phyloP scores from a whole-genome alignment of 148 eudicot genomes.

The Rhododendron simsii region DNA sequence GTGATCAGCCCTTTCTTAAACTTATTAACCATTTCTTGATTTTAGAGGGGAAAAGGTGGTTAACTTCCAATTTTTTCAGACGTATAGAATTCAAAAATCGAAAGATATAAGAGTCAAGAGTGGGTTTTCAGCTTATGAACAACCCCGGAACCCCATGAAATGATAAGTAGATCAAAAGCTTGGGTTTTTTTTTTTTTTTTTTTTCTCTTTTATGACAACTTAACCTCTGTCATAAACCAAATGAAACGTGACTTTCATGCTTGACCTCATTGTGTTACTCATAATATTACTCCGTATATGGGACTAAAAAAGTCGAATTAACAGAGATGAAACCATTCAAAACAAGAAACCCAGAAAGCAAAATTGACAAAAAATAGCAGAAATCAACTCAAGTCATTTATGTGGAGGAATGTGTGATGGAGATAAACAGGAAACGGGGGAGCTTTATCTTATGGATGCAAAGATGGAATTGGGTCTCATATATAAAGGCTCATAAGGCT shows the following conservation, averaged over 20 bases:
- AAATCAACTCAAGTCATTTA: too few species aligned
- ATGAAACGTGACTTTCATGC: constrained; percentile 23
- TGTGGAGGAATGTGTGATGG: neutral
- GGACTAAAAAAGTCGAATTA: neutral
- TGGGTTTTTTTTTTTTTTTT: too few species aligned
- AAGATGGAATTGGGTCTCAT: neutral
- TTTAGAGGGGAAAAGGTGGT: too few species aligned
- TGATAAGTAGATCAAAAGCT: neutral
- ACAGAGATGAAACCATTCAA: neutral
- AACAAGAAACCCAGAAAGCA: neutral
- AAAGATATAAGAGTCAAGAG: neutral
- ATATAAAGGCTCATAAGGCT: neutral
- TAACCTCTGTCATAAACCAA: constrained; percentile 47
- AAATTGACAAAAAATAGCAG: neutral
- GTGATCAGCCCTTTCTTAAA: constrained; percentile 37
- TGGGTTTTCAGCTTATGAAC: constrained; percentile 7
- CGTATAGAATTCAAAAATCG: neutral
- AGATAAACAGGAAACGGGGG: neutral
- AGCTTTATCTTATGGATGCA: neutral
- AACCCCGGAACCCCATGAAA: neutral
- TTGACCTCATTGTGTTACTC: constrained; percentile 35
- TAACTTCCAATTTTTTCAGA: neutral
- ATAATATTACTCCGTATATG: neutral
- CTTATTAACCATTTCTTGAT: constrained; percentile 33
- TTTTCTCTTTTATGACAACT: neutral